Base-by-base conservation (phyloP, 805 yeast species). In the Zygosaccharomyces siamensis region DNA sequence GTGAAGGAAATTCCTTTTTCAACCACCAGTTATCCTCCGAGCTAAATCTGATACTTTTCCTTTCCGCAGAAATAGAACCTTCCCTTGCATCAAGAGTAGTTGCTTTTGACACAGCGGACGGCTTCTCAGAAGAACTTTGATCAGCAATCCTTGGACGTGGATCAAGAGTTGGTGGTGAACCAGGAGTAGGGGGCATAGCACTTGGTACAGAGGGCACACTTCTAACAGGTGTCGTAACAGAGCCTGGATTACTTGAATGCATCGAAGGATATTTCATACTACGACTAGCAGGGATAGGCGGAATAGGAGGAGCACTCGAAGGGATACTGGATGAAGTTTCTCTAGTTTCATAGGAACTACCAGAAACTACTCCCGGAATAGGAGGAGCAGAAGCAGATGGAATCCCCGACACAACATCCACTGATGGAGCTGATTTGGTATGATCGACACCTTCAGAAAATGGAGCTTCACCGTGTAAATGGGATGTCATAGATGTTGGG, bases 11-110 rank as follows among this genome's bases (percentile, higher is more conserved):
- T 6, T 75, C 75, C 12, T 76, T 72, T 6, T 68, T 68, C 12
- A 79, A 55, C 92, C 93, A 87, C 97, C 97, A 89, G 4, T 61
- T 63, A 21, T 68, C 65, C 4, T 63, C 67, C 16, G 70, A 59
- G 37, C 65, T 69, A 18, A 53, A 41, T 26, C 54, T 43, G 3
- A 48, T 32, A 12, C 47, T 36, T 12, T 43, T 39, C 28, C 44
- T 36, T 27, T 45, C 47, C 12, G 42, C 36, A 21, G 47, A 18
- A 7, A 43, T 47, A 35, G 43, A 12, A 2, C 45, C 49, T 18
- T 49, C 62, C 39, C 27, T 43, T 5, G 56, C 53, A 24, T 55
- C 57, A 35, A 53, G 5, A 18, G 32, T 21, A 27, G 23, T n/a
- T 27, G 33, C 23, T 12, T 23, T 31, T 12, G 26, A 33, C 10